Percentiles rank a stretch among this genome's conserved stretches.
phyloP scores from a whole-genome alignment of 176 grass and related monocot species.

The Aegilops sharonensis region DNA sequence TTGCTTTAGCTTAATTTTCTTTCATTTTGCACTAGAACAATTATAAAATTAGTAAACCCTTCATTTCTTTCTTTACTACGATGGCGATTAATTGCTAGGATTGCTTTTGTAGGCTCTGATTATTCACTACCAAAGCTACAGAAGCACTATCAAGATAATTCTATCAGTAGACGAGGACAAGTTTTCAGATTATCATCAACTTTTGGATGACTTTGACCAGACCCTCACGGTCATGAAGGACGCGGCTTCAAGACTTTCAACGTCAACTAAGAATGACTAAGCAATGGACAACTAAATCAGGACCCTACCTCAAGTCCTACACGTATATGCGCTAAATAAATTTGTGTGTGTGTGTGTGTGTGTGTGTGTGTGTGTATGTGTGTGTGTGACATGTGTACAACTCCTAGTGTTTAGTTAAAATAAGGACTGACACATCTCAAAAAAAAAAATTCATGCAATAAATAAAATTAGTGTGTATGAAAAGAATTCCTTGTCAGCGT shows the following conservation, averaged over 20 bases:
- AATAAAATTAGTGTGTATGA: too few relatives aligned
- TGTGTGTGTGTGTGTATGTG: too few relatives aligned
- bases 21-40: too few relatives aligned
- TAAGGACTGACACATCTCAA: too few relatives aligned
- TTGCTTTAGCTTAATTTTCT: background rate
- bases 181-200: constrained; percentile 40
- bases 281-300: background rate
- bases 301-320: background rate
- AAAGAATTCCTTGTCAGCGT: too few relatives aligned
- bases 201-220: constrained; percentile 50
- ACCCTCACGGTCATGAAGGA: constrained; percentile 31
- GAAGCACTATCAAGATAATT: constrained; percentile 55
- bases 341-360: background rate
- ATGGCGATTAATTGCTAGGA: background rate
- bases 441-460: too few relatives aligned
- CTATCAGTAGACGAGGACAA: constrained; percentile 44
- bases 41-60: too few relatives aligned
- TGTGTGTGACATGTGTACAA: background rate
- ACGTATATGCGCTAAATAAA: background rate
- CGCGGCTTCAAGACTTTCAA: background rate
- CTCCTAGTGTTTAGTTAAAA: too few relatives aligned
- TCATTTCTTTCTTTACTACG: background rate
- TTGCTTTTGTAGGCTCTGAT: constrained; percentile 42
- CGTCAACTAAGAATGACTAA: background rate
- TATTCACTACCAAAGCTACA: constrained; percentile 60